Evolutionary conservation across 2,329 filamentous ascomycete species (phyloP).

Genomic region (Emergomyces pasteurianus): DNA sequence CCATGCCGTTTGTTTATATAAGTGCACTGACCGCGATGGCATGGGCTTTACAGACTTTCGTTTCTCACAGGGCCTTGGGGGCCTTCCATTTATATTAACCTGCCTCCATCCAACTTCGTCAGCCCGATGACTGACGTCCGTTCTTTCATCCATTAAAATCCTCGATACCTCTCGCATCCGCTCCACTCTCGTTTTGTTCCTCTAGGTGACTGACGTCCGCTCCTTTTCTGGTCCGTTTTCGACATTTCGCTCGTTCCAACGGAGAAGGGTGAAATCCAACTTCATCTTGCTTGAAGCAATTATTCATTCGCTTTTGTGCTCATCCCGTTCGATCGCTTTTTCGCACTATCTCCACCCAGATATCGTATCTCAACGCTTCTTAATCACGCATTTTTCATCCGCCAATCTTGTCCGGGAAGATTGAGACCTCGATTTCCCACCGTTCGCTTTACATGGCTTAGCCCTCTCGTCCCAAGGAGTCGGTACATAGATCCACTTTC

Average conservation of each 20-base stretch:
- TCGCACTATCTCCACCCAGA: not conserved
- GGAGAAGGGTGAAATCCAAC: not conserved
- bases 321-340: too few relatives aligned
- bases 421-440: not conserved
- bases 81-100: not conserved
- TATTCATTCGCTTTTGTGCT: not conserved
- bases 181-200: not conserved
- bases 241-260: not conserved
- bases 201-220: not conserved
- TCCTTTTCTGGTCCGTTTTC: not conserved
- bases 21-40: not conserved
- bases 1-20: not conserved
- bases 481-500: not conserved
- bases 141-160: slow-evolving; percentile 8
- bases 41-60: not conserved
- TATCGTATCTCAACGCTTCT: not conserved
- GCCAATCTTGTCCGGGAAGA: not conserved
- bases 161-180: not conserved
- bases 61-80: not conserved
- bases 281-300: slow-evolving; percentile 1
- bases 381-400: not conserved
- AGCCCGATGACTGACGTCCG: slow-evolving; percentile 10
- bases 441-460: not conserved
- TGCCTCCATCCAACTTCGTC: not conserved
- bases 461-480: not conserved